Evolutionary conservation across 805 yeast species (phyloP).

Genomic region (Candida jianshihensis): DNA sequence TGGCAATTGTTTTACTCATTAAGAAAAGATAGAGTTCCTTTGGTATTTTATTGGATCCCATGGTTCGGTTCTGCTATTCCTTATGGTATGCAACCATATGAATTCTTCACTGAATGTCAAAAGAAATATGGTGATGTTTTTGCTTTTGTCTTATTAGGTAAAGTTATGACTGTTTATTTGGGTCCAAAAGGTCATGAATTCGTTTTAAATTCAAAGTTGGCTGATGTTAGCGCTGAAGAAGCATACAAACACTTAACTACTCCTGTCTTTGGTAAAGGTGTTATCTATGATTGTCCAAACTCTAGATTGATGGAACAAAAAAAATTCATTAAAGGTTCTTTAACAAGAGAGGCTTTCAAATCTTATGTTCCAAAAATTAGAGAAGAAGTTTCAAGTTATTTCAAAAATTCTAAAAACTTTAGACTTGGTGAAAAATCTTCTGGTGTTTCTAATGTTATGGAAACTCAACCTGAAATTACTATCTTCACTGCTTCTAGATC

Average conservation of each 20-base stretch:
- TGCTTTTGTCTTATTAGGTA: constrained; percentile 84
- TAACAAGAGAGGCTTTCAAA: constrained; percentile 78
- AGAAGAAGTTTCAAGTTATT: constrained; percentile 67
- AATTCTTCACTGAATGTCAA: constrained; percentile 75
- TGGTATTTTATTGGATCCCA: constrained; percentile 89
- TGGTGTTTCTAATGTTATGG: constrained; percentile 64
- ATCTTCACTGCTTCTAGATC: constrained; percentile 94
- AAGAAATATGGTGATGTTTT: constrained; percentile 87
- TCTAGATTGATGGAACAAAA: constrained; percentile 94
- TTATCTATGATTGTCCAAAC: constrained; percentile 94
- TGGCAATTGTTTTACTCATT: constrained; percentile 69
- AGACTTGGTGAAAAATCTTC: constrained; percentile 28
- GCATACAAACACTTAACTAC: constrained; percentile 96
- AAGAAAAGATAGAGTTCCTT: constrained; percentile 77
- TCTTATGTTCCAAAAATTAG: constrained; percentile 82
- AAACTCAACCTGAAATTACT: constrained; percentile 89
- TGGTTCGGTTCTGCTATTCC: constrained; percentile 90
- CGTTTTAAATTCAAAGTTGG: constrained; percentile 81
- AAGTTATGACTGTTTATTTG: constrained; percentile 87
- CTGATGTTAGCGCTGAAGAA: constrained; percentile 92
- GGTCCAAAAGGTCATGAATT: constrained; percentile 99
- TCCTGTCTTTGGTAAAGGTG: constrained; percentile 98
- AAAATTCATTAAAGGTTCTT: constrained; percentile 87
- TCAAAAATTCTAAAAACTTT: constrained; percentile 46
- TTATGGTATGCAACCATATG: constrained; percentile 92